phyloP scores from a whole-genome alignment of 2,329 filamentous ascomycete species.

The Erysiphe pulchra region DNA sequence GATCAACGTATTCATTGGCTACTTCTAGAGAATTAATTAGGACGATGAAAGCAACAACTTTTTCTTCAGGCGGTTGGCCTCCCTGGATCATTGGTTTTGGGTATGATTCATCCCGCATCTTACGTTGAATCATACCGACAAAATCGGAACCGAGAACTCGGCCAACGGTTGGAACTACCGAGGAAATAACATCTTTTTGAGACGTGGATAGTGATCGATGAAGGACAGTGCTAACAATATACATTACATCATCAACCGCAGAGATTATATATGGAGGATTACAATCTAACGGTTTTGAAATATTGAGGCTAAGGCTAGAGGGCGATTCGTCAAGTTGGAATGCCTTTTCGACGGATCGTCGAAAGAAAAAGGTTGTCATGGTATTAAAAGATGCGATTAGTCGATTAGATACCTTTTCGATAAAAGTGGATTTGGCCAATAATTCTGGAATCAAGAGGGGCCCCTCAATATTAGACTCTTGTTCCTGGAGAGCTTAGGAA shows the following conservation, averaged over 20 bases:
- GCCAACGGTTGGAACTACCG: conserved; percentile 52
- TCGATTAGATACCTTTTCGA: conserved; percentile 49
- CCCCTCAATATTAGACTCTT: conserved; percentile 23
- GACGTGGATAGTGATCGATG: conserved; percentile 70
- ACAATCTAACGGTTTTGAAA: conserved; percentile 42
- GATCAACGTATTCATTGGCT: conserved; percentile 67
- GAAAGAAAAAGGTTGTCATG: conserved; percentile 92
- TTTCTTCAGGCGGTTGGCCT: conserved; percentile 63
- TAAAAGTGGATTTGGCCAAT: conserved; percentile 52
- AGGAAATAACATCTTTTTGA: conserved; percentile 51
- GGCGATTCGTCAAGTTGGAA: conserved; percentile 91
- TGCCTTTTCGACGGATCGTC: conserved; percentile 84
- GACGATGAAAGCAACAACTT: conserved; percentile 70
- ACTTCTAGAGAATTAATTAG: conserved; percentile 91
- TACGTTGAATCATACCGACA: conserved; percentile 86
- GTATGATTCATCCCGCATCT: conserved; percentile 92
- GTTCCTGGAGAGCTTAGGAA: conserved; percentile 21
- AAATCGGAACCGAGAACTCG: conserved; percentile 73
- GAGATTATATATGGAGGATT: conserved; percentile 82
- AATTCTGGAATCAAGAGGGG: conserved; percentile 45
- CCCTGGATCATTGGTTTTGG: conserved; percentile 57
- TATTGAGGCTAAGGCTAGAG: conserved; percentile 48
- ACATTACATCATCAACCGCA: conserved; percentile 97
- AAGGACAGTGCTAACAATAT: conserved; percentile 82
- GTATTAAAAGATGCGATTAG: conserved; percentile 62